These are phyloP conservation scores for Neopestalotiopsis rosae DNA, from an alignment of 2,329 filamentous ascomycete genomes.

Conservation along the genomic window DNA sequence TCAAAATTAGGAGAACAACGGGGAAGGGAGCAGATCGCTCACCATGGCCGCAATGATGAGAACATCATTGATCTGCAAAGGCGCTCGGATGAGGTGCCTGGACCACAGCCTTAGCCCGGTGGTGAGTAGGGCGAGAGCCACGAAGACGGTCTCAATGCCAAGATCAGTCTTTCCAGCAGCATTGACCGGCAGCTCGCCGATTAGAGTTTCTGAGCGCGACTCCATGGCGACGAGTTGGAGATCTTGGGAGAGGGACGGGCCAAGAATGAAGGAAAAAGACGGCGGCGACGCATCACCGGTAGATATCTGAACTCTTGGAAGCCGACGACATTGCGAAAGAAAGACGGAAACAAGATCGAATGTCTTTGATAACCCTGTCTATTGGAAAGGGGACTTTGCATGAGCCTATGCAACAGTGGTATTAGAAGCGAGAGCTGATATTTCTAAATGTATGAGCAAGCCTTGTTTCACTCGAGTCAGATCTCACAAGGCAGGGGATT, in stretches of 20 bases:
- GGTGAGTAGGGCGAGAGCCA: conserved; percentile 18
- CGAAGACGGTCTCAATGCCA: conserved; percentile 20
- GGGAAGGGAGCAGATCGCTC: neutral
- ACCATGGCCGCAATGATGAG: conserved; percentile 21
- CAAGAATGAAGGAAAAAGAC: neutral
- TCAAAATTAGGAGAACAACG: conserved; percentile 9
- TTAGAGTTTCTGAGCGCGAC: neutral
- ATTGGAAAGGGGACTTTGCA: neutral
- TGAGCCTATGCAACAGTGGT: neutral
- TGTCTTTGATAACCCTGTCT: neutral
- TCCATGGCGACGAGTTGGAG: neutral
- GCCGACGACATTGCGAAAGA: neutral
- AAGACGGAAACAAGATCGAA: neutral
- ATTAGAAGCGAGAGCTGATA: neutral
- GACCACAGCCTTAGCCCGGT: conserved; percentile 26
- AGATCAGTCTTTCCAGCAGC: conserved; percentile 19
- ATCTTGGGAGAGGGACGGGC: neutral
- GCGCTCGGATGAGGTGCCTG: conserved; percentile 16
- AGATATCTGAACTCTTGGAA: neutral
- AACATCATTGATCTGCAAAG: conserved; percentile 23
- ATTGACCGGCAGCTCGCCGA: conserved; percentile 11
- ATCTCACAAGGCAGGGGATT: conserved; percentile 1
- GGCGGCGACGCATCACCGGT: neutral
- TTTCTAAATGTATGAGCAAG: neutral
- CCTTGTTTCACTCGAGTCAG: neutral